Evolutionary conservation across 2,329 filamentous ascomycete species (phyloP).

Genomic region (Aspergillaceae sp.): DNA sequence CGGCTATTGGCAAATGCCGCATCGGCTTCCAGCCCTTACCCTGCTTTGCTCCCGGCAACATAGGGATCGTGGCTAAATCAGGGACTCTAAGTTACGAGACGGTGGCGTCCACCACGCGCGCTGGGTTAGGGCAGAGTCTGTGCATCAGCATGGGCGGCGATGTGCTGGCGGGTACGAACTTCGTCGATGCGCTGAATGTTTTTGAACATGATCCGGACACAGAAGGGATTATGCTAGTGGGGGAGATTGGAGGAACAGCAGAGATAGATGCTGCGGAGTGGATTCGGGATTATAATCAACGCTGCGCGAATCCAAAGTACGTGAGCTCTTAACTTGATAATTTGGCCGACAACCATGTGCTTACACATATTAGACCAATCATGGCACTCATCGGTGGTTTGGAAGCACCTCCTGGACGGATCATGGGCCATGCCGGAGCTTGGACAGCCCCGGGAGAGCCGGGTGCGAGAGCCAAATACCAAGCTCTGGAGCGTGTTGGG

Average conservation of each 20-base stretch:
- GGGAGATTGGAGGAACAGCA: slow-evolving; percentile 61
- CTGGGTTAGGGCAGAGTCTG: slow-evolving; percentile 67
- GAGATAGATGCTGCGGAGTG: slow-evolving; percentile 66
- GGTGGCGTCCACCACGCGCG: slow-evolving; percentile 63
- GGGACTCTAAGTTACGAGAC: slow-evolving; percentile 74
- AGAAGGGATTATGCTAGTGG: slow-evolving; percentile 62
- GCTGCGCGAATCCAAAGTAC: slow-evolving; percentile 55
- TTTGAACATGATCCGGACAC: slow-evolving; percentile 60
- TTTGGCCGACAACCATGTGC: background rate
- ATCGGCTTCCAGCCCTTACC: slow-evolving; percentile 70
- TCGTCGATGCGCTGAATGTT: slow-evolving; percentile 60
- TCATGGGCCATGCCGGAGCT: slow-evolving; percentile 76
- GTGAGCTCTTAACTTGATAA: slow-evolving; percentile 14
- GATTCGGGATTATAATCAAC: slow-evolving; percentile 57
- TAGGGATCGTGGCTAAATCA: slow-evolving; percentile 72
- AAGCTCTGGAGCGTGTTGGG: slow-evolving; percentile 56
- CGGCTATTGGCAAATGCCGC: slow-evolving; percentile 59
- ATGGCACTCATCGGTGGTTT: slow-evolving; percentile 62
- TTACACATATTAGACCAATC: slow-evolving; percentile 50
- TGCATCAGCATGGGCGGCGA: slow-evolving; percentile 74
- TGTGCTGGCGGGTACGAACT: slow-evolving; percentile 62
- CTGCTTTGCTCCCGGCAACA: slow-evolving; percentile 58
- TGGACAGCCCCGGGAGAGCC: slow-evolving; percentile 61
- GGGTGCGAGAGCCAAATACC: slow-evolving; percentile 56
- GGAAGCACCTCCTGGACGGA: slow-evolving; percentile 52